Evolutionary conservation across 2,329 filamentous ascomycete genomes (phyloP), one percentile per base, ranked within the genome.

Genomic region (Cadophora sp.): DNA sequence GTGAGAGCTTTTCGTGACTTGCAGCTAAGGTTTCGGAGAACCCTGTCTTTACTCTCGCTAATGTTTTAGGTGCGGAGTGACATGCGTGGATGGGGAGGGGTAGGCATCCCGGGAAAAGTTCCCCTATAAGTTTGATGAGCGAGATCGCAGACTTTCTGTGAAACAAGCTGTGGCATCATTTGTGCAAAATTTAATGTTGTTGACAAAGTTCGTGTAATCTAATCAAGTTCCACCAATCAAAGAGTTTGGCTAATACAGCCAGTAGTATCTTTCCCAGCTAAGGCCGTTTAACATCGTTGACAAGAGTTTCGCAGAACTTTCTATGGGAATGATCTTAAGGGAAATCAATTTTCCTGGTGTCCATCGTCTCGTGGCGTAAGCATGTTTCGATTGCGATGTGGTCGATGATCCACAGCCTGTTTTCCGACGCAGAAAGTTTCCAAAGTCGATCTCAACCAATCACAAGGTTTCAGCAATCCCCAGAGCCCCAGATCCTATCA

Each of bases 11-110:
- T 56, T 22, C 27, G 14, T 18, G 36, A 41, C 4, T 16, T 27
- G 7, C n/a, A 18, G 36, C 33, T 22, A n/a, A 55, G n/a, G 27
- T 50, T 51, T 63, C 51, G 36, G 39, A 33, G 51, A 43, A 14
- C 60, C 47, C 43, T 30, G 60, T 39, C 24, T 41, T 48, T 7
- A 22, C 24, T 64, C 18, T 64, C 62, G 51, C 51, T 64, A 56
- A 64, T 45, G 51, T 53, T 51, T 53, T 53, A 22, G 30, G 51
- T 56, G 62, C 50, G 39, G 51, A 48, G 27, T 36, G 36, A 58
- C 18, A 56, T 48, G 51, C 39, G 62, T 58, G 51, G 41, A 41
- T 39, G 33, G 39, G 33, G 41, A 24, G 41, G 22, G 7, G 11
- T 39, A 11, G 7, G 36, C 30, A 16, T 53, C 39, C 24, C 51